These are phyloP conservation scores for Coemansia sp. DNA, from an alignment of 371 early-diverging fungal genomes.

Conservation along the genomic window DNA sequence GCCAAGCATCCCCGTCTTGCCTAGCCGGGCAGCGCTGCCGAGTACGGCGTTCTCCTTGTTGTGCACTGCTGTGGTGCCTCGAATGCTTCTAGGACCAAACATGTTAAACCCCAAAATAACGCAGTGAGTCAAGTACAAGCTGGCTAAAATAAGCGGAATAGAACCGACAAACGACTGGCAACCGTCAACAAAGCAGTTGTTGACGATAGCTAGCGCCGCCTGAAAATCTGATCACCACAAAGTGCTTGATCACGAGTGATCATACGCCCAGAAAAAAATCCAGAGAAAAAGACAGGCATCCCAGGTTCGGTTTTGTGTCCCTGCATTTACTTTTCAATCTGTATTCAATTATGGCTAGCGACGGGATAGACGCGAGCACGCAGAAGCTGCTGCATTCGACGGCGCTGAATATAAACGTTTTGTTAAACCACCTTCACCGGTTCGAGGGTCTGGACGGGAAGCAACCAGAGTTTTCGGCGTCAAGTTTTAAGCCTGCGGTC, in stretches of 20 bases:
- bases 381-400: conserved; percentile 33
- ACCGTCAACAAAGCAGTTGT: conserved; percentile 1
- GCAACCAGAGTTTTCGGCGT: conserved; percentile 16
- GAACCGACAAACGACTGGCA: neutral
- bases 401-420: conserved; percentile 20
- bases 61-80: conserved; percentile 9
- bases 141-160: neutral
- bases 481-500: conserved; percentile 16
- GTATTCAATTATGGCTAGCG: conserved; percentile 3
- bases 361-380: conserved; percentile 24
- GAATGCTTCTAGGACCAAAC: conserved; percentile 19
- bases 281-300: neutral
- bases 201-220: neutral
- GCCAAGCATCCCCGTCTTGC: conserved; percentile 22
- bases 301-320: neutral
- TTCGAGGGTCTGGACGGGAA: conserved; percentile 32
- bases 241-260: too few species aligned
- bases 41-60: conserved; percentile 39
- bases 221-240: neutral
- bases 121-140: neutral
- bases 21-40: conserved; percentile 22
- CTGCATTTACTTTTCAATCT: neutral
- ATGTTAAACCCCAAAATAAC: neutral
- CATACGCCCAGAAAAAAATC: neutral
- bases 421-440: conserved; percentile 27